phyloP scores from a whole-genome alignment of 345 rosid genomes.

The Aquilaria malaccensis region DNA sequence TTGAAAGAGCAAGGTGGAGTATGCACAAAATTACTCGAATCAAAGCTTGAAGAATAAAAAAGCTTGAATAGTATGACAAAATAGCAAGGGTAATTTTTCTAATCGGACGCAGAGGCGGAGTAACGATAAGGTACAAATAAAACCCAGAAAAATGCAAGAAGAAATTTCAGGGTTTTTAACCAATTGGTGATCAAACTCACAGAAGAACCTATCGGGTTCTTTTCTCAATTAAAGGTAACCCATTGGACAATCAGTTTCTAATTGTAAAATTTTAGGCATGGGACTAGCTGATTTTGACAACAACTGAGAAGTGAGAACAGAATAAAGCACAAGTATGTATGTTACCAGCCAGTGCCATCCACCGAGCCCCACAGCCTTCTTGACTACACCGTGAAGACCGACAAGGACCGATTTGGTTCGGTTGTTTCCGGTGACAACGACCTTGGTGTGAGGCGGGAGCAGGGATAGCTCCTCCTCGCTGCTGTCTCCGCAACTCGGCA shows the following conservation, averaged over 20 bases:
- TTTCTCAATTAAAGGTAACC: conserved; percentile 1
- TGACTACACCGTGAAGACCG: conserved; percentile 91
- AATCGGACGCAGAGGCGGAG: too few relatives aligned
- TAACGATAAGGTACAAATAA: too few relatives aligned
- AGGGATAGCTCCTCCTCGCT: conserved; percentile 97
- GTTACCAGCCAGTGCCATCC: conserved; percentile 99
- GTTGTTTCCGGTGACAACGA: conserved; percentile 92
- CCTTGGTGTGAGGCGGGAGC: conserved; percentile 91
- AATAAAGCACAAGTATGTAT: background rate
- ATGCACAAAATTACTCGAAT: too few relatives aligned
- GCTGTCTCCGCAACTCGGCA: conserved; percentile 68
- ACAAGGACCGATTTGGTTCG: conserved; percentile 94
- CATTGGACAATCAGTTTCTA: conserved; percentile 14
- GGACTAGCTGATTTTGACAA: background rate
- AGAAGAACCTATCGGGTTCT: background rate
- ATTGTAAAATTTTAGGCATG: background rate
- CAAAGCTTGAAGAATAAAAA: too few relatives aligned
- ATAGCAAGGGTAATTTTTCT: too few relatives aligned
- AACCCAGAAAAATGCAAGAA: too few relatives aligned
- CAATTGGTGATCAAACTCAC: background rate
- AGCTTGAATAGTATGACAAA: too few relatives aligned
- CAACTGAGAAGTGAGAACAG: conserved; percentile 7
- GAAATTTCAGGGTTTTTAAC: background rate
- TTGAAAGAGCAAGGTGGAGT: too few relatives aligned
- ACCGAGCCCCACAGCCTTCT: conserved; percentile 96